These are phyloP conservation scores for Lodderomyces margitis DNA, from an alignment of 1,139 yeast species.

Conservation along the genomic window DNA sequence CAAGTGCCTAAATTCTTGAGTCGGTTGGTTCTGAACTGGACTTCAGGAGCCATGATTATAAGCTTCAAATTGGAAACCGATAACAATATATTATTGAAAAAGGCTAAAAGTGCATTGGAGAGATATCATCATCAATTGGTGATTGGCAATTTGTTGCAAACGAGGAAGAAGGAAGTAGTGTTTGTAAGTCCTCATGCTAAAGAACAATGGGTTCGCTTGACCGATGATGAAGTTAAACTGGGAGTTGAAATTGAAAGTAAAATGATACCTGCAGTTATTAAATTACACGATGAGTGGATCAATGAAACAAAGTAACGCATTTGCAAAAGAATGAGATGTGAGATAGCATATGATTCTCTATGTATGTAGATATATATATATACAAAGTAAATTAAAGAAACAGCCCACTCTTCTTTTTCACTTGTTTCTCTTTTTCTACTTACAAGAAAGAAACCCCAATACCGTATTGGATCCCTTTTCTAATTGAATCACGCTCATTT, in stretches of 20 bases:
- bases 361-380: constrained; percentile 6
- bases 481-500: constrained; percentile 59
- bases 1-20: constrained; percentile 94
- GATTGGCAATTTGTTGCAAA: constrained; percentile 88
- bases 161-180: constrained; percentile 83
- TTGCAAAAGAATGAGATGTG: no score
- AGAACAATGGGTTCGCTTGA: constrained; percentile 52
- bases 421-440: constrained; percentile 10
- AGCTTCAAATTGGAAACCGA: constrained; percentile 96
- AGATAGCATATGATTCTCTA: constrained; percentile 3
- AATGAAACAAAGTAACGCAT: constrained; percentile 9
- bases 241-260: constrained; percentile 66
- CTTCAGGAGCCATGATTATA: constrained; percentile 90
- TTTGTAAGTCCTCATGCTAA: constrained; percentile 62
- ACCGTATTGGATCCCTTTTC: constrained; percentile 93
- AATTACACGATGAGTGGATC: constrained; percentile 64
- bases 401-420: background rate
- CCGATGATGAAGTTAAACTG: constrained; percentile 36
- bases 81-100: constrained; percentile 59
- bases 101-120: constrained; percentile 74
- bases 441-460: constrained; percentile 82
- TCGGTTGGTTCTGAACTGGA: constrained; percentile 90
- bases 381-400: background rate
- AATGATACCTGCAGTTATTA: constrained; percentile 73
- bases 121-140: constrained; percentile 92